These are phyloP conservation scores for Tricholoma sp. DNA, from an alignment of 768 basidiomycete species.

Conservation along the genomic window DNA sequence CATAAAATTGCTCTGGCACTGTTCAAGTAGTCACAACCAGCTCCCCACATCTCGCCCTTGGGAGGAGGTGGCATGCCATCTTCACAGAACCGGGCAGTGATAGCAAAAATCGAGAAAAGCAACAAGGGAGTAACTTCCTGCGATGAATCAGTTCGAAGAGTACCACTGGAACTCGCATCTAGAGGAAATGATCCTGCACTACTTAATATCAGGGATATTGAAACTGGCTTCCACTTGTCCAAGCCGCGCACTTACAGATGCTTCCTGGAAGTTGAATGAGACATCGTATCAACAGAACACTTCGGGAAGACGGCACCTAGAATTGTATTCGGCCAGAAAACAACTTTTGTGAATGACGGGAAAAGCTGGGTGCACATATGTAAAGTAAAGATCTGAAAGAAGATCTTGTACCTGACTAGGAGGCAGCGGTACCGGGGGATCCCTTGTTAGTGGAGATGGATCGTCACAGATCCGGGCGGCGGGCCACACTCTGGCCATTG, in stretches of 20 bases:
- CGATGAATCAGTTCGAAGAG: constrained; percentile 46
- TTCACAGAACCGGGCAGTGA: constrained; percentile 68
- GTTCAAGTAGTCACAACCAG: constrained; percentile 58
- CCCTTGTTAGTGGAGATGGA: constrained; percentile 40
- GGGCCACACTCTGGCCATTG: constrained; percentile 75
- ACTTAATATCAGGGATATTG: background rate
- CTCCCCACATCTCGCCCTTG: constrained; percentile 64
- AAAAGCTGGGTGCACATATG: constrained; percentile 77
- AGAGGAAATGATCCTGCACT: constrained; percentile 21
- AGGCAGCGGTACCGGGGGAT: constrained; percentile 49
- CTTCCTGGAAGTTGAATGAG: constrained; percentile 9
- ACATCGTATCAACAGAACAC: background rate
- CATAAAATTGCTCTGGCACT: constrained; percentile 62
- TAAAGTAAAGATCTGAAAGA: constrained; percentile 73
- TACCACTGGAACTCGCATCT: constrained; percentile 22
- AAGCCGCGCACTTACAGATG: constrained; percentile 9
- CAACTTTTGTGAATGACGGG: constrained; percentile 73
- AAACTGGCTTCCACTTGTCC: background rate
- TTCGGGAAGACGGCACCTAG: constrained; percentile 33
- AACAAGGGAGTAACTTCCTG: constrained; percentile 66
- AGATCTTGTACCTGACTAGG: constrained; percentile 57
- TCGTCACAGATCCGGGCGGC: constrained; percentile 41
- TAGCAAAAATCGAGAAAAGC: constrained; percentile 75
- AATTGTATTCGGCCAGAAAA: constrained; percentile 61
- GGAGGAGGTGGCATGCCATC: constrained; percentile 41